Base-by-base conservation (phyloP, 768 basidiomycete species). In the Suillus ampliporus region DNA sequence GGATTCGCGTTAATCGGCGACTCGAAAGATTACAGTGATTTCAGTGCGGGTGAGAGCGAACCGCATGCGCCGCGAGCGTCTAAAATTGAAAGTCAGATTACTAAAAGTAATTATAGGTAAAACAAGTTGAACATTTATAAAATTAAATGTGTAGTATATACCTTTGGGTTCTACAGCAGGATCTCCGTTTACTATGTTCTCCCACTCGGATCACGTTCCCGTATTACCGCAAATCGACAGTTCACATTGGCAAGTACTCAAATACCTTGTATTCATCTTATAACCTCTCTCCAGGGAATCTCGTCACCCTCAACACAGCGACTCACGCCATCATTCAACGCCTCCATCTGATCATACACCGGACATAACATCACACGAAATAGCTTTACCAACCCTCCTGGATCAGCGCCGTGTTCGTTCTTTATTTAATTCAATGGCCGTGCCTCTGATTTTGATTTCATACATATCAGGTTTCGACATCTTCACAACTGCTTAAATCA, bases 381-480 rank as follows among this genome's bases (percentile, higher is more conserved):
- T 69, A 74, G 72, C 73, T 67, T 67, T 68, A 15, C 34, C 68
- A 68, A 72, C 66, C 70, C 67, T 68, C 69, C 71, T 66, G 68
- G 76, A 77, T 71, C 74, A 77, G 65, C 67, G 71, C 74, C 69
- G 68, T 64, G 79, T 79, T 69, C 68, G 76, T 76, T 70, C 67
- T 72, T 71, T 68, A 68, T 73, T 73, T 71, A 63, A 68, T 71
- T 69, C 64, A 68, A 65, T 70, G 67, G 68, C 67, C 71, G 72
- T 72, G 72, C 72, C 73, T 76, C 72, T 78, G 74, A 75, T 78
- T 65, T 74, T 76, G 74, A 76, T 76, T 68, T 65, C 67, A 72
- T 31, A 31, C 3, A 31, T 75, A 76, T 74, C 73, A 81, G 78
- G 76, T 77, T 68, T 72, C 69, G 70, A 75, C 71, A 69, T 66